Evolutionary conservation across 2,329 filamentous ascomycete species (phyloP).

Genomic region (Ophiocordyceps australis): DNA sequence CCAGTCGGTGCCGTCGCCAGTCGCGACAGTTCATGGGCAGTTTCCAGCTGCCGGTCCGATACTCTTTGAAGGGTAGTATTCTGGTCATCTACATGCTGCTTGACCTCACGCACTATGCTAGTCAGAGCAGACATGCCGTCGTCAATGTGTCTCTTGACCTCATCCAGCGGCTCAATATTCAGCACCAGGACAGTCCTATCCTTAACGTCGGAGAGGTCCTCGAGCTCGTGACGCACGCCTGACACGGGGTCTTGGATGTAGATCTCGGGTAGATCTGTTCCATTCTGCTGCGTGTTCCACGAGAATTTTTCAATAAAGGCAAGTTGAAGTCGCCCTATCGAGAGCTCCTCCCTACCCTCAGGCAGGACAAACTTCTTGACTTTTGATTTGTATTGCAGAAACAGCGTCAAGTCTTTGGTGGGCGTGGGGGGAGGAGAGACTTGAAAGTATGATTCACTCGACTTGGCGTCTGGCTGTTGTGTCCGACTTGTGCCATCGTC

Average conservation of each 20-base stretch:
- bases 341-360: conserved; percentile 70
- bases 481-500: conserved; percentile 6
- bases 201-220: conserved; percentile 84
- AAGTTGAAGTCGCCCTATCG: conserved; percentile 73
- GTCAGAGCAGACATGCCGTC: conserved; percentile 71
- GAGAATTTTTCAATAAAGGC: conserved; percentile 99
- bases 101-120: conserved; percentile 70
- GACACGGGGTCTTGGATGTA: conserved; percentile 95
- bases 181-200: conserved; percentile 89
- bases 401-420: conserved; percentile 80
- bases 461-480: conserved; percentile 22
- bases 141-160: conserved; percentile 92
- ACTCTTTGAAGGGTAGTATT: conserved; percentile 67
- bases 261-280: conserved; percentile 83
- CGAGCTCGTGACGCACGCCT: conserved; percentile 88
- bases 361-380: conserved; percentile 89
- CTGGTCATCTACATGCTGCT: conserved; percentile 69
- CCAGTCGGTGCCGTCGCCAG: conserved; percentile 27
- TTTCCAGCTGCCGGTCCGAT: conserved; percentile 77
- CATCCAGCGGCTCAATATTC: conserved; percentile 83
- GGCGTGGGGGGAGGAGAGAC: conserved; percentile 45
- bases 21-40: conserved; percentile 67
- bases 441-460: conserved; percentile 30
- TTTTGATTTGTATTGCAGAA: conserved; percentile 90
- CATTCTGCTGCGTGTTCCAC: conserved; percentile 94